phyloP scores from a whole-genome alignment of 2,329 filamentous ascomycete genomes.

The Moelleriella libera region DNA sequence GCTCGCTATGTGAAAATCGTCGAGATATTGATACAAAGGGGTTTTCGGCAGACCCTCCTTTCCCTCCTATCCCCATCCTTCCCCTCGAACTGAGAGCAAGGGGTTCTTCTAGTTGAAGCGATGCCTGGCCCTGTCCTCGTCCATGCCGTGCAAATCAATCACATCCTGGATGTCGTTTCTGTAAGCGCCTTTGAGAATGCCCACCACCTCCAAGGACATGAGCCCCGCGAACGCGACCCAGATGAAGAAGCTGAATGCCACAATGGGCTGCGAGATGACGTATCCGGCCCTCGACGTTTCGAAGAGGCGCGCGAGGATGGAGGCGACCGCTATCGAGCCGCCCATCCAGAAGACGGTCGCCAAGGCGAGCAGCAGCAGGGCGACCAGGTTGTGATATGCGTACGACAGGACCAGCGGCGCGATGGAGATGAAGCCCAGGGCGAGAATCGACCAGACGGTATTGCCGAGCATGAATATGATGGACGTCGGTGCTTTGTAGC shows the following conservation, averaged over 20 bases:
- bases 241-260: constrained; percentile 3
- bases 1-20: no score
- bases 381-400: constrained; percentile 1
- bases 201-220: constrained; percentile 2
- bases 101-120: neutral
- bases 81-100: no score
- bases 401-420: constrained; percentile 1
- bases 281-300: neutral
- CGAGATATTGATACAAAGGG: no score
- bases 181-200: constrained; percentile 1
- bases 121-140: neutral
- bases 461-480: constrained; percentile 2
- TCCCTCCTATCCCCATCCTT: no score
- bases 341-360: constrained; percentile 1
- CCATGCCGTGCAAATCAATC: neutral
- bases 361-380: neutral
- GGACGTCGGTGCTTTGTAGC: neutral
- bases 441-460: constrained; percentile 3
- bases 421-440: constrained; percentile 1
- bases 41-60: no score
- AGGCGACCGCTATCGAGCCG: constrained; percentile 2
- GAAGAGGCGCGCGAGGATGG: neutral
- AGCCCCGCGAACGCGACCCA: constrained; percentile 1
- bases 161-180: neutral
- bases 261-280: neutral